phyloP scores from a whole-genome alignment of 1,139 yeast genomes.

The Magnusiomyces fungicola region DNA sequence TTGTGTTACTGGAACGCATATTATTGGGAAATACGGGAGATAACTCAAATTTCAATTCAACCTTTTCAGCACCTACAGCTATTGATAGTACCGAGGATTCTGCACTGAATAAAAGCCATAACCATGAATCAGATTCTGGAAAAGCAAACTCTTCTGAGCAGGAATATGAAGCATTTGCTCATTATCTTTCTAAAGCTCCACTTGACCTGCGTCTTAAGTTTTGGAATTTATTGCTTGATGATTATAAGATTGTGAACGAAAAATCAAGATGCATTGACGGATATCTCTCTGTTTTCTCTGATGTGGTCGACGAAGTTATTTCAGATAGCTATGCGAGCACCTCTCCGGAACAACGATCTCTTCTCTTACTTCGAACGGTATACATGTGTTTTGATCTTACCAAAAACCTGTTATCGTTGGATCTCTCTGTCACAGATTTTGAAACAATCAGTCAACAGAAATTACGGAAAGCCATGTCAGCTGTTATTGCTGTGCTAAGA shows the following conservation, averaged over 20 bases:
- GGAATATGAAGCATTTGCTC: constrained; percentile 46
- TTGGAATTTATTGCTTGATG: constrained; percentile 68
- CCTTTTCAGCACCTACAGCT: no score
- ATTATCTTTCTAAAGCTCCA: constrained; percentile 56
- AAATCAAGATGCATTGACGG: constrained; percentile 44
- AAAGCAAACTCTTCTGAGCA: constrained; percentile 16
- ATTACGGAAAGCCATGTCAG: constrained; percentile 22
- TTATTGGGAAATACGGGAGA: constrained; percentile 28
- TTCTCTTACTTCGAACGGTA: constrained; percentile 35
- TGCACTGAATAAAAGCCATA: neutral
- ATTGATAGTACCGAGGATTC: no score
- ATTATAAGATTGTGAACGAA: constrained; percentile 43
- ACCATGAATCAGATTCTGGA: constrained; percentile 9
- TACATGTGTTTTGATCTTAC: constrained; percentile 43
- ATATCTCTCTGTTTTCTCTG: constrained; percentile 43
- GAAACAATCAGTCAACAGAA: constrained; percentile 15
- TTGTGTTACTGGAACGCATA: constrained; percentile 50
- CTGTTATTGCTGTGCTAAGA: constrained; percentile 33
- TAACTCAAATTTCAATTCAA: no score
- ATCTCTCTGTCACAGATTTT: constrained; percentile 19
- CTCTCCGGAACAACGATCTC: constrained; percentile 22
- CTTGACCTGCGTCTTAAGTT: constrained; percentile 60
- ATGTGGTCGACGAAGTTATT: constrained; percentile 38
- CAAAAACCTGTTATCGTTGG: constrained; percentile 26
- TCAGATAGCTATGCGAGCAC: constrained; percentile 24